Evolutionary conservation across 2,329 filamentous ascomycete species (phyloP), one percentile per base, ranked within the genome.

Genomic region (Fusarium sp.): DNA sequence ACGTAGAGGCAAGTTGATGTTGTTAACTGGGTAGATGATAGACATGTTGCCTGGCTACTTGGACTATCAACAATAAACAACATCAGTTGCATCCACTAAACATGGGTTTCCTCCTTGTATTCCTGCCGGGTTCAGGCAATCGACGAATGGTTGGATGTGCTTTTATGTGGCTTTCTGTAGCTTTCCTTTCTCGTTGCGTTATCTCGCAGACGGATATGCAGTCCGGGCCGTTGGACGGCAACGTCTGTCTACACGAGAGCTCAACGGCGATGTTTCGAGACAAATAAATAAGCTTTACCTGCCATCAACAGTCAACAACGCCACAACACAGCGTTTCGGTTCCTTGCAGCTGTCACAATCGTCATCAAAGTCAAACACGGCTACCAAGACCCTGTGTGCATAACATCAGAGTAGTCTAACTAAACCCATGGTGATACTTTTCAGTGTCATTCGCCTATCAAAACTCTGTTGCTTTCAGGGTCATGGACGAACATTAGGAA

Each of bases 131-230:
- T 38, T 32, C 31, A 15, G 14, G 13, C 9, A 37, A 48, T 41
- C 13, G 32, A 48, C 37, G n/a, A 25, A 25, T 41, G 17, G 25
- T 46, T 48, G 14, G 33, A 49, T 15, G 15, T 53, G 23, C 13
- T 37, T 33, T 1, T 1, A 49, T 35, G 47, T 66, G 62, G 62
- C 62, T 63, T 47, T 60, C 49, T 66, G 57, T 65, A 39, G 25
- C 46, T 55, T 52, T 39, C 49, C 52, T 49, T 39, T 51, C 43
- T 47, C 35, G 33, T 33, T 46, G 41, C 47, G 42, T 57, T 48
- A 60, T 49, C 44, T 50, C 60, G 47, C 47, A 60, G 53, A 36
- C 41, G 25, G n/a, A 42, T 27, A 64, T 47, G 53, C 36, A 47
- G 27, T 35, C 46, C 38, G 29, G 23, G 14, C 62, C 53, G 54